Evolutionary conservation across 2,329 filamentous ascomycete genomes (phyloP), one percentile per base, ranked within the genome.

Genomic region (Arachnomyces sp.): DNA sequence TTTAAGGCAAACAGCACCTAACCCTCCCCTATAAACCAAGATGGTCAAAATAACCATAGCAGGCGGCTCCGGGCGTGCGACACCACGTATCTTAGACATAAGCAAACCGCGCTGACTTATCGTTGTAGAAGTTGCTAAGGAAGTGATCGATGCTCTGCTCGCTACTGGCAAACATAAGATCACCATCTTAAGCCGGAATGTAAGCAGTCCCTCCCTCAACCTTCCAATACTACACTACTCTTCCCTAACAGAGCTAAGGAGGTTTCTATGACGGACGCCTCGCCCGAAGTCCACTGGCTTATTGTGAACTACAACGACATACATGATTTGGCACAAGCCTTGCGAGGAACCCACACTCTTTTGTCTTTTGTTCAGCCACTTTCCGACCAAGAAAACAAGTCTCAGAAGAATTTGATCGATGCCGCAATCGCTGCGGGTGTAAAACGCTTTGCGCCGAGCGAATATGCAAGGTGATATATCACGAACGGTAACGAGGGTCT

Each of bases 81-180:
- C 5, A 17, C 31, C 30, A 16, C 21, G n/a, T 13, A 15, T 16
- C 16, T 13, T 17, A 17, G 3, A 15, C 13, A 16, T 17, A 14
- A 11, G 29, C 17, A 15, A 15, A 60, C 12, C 9, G 16, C n/a
- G 13, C 18, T 31, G 36, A 14, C 28, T 25, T 38, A 12, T 28
- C n/a, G 18, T 16, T 15, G 18, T 25, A 78, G 74, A 74, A 40
- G 67, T 79, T 30, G 69, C 69, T 2, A 62, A 56, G 28, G 74
- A 77, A 51, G 49, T 79, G 5, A 55, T 78, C 17, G 72, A 76
- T 40, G 62, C 57, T 3, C 59, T 77, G 0, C 48, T 73, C 1
- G 63, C 65, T 2, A 59, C 63, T 3, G 62, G 63, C 4, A 74
- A 69, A 40, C 75, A 80, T 42, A 60, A 75, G 0, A 71, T 80